Percentiles rank a stretch among this genome's conserved stretches.
These are phyloP conservation scores for Phytopythium montanum DNA, from an alignment of 352 stramenopile genomes.

Conservation along the genomic window DNA sequence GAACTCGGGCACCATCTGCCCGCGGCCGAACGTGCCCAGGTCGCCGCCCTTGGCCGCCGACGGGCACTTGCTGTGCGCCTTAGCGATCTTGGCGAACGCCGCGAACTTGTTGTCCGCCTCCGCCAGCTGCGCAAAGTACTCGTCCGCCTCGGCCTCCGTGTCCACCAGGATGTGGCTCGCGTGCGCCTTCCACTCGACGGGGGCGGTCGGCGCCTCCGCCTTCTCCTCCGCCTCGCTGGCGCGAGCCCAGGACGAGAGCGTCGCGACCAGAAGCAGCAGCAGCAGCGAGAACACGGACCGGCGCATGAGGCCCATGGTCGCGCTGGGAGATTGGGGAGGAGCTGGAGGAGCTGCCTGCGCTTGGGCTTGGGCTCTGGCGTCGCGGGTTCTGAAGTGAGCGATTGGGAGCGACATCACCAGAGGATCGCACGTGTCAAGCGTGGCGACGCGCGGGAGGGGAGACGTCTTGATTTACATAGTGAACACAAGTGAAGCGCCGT, in stretches of 20 bases:
- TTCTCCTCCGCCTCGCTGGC: slow-evolving; percentile 6
- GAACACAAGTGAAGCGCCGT: neutral
- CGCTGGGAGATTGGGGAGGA: neutral
- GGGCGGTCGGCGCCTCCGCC: slow-evolving; percentile 7
- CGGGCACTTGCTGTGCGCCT: slow-evolving; percentile 68
- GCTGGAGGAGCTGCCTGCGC: neutral
- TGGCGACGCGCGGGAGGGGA: neutral
- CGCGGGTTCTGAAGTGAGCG: slow-evolving; percentile 3
- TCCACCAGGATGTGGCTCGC: slow-evolving; percentile 84
- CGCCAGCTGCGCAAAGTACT: slow-evolving; percentile 45
- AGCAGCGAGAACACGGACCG: slow-evolving; percentile 4
- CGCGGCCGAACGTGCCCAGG: slow-evolving; percentile 63
- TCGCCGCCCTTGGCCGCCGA: slow-evolving; percentile 62
- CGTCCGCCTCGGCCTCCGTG: slow-evolving; percentile 59
- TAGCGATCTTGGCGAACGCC: slow-evolving; percentile 66
- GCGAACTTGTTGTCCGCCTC: slow-evolving; percentile 46
- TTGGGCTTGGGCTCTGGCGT: slow-evolving; percentile 1
- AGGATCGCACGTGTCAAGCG: neutral
- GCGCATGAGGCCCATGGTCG: slow-evolving; percentile 1
- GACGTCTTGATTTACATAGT: neutral
- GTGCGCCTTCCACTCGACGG: slow-evolving; percentile 38
- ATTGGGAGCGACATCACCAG: neutral
- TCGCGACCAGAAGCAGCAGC: slow-evolving; percentile 6
- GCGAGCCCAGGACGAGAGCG: slow-evolving; percentile 1
- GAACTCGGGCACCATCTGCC: slow-evolving; percentile 77